phyloP scores from a whole-genome alignment of 768 basidiomycete species.

The Tylopilus felleus region DNA sequence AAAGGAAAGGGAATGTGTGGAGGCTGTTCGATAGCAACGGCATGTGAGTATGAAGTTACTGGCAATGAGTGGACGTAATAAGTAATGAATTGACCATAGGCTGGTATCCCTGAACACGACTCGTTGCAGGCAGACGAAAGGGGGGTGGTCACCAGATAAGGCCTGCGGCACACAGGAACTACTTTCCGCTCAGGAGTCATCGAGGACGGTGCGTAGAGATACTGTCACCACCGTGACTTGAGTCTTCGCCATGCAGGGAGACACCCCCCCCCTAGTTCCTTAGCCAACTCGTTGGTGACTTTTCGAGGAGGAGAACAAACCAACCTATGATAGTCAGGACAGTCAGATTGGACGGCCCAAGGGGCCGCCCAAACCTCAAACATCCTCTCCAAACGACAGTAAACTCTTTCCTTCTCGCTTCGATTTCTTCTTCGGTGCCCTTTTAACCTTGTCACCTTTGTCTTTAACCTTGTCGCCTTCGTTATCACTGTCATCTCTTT shows the following conservation, averaged over 20 bases:
- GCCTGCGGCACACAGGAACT: background rate
- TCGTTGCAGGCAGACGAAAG: background rate
- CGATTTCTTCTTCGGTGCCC: slow-evolving; percentile 48
- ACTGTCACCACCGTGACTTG: background rate
- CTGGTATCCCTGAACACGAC: slow-evolving; percentile 4
- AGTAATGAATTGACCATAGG: background rate
- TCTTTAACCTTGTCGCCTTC: slow-evolving; percentile 20
- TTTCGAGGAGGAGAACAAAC: background rate
- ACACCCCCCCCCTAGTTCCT: background rate
- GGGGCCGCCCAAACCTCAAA: slow-evolving; percentile 13
- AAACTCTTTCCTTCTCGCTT: slow-evolving; percentile 46
- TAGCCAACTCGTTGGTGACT: background rate
- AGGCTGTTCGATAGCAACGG: slow-evolving; percentile 4
- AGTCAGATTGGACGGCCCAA: background rate
- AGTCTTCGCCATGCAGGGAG: background rate
- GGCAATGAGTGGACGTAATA: slow-evolving; percentile 12
- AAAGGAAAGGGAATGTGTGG: slow-evolving; percentile 1
- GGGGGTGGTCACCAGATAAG: background rate
- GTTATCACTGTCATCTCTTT: slow-evolving; percentile 29
- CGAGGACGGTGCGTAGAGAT: background rate
- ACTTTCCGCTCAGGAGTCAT: background rate
- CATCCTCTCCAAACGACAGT: slow-evolving; percentile 35
- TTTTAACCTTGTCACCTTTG: slow-evolving; percentile 21
- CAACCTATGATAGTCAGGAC: slow-evolving; percentile 1
- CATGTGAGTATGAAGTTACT: slow-evolving; percentile 3